Evolutionary conservation across 2,329 filamentous ascomycete genomes (phyloP), one percentile per base, ranked within the genome.

Genomic region (Colletotrichum phormii): DNA sequence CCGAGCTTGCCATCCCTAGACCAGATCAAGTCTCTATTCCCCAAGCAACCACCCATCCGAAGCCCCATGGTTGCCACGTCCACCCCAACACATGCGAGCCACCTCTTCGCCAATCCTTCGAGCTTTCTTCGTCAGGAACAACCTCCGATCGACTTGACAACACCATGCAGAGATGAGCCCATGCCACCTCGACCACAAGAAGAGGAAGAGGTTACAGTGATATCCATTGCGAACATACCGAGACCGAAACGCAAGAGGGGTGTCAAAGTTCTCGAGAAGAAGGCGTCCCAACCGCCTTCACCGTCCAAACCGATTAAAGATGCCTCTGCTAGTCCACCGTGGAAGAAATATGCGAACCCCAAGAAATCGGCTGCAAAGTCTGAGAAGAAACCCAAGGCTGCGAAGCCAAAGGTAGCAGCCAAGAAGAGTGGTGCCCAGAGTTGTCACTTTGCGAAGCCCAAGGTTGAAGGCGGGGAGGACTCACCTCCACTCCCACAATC

Each of bases 1-100:
- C 88, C 89, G n/a, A 84, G 83, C n/a, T 79, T 91, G 0, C 89
- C 89, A 3, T 84, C 88, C 0, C 79, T 90, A 0, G 82, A 83
- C 49, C 84, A 90, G 3, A 78, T 91, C 11, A 75, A 88, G 1
- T 80, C 82, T 3, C 85, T 83, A 65, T n/a, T 73, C 18, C 49
- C 69, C 22, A 22, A 68, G n/a, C 29, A 61, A 15, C 31, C 70
- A 55, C 26, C 35, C 9, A 2, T 69, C 24, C 67, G 58, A 69
- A 60, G 63, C n/a, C 31, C 49, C 24, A 37, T 60, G 49, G 29
- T 55, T 37, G 35, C 60, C 22, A 66, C 13, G 64, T 53, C 51
- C 7, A 51, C 42, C 3, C n/a, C 35, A 31, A 31, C 60, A n/a
- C 42, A 70, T 35, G 51, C 62, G 15, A 61, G 8, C 15, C 37